Base-by-base conservation (phyloP, 495 filamentous ascomycete species). In the Rostrohypoxylon terebratum region DNA sequence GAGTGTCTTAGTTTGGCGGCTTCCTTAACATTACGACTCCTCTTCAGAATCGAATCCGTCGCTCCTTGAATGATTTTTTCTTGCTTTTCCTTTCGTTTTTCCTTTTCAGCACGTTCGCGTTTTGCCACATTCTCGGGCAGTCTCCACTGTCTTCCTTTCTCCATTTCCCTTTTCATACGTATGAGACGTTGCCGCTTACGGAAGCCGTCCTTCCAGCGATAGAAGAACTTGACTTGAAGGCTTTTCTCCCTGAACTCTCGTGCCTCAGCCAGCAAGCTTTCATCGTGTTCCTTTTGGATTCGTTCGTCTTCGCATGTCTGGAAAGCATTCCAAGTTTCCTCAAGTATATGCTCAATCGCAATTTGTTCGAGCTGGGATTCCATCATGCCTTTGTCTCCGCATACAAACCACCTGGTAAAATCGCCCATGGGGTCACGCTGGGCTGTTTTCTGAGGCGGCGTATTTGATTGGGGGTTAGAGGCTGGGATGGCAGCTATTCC, bases 351-450 rank as follows among this genome's bases (percentile, higher is more conserved):
- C 16, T 79, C 77, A n/a, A 86, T 74, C 1, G 78, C 75, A 34
- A 70, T 44, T 20, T 77, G 60, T 50, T 77, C 70, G 28, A 85
- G 79, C 21, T 70, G 45, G 9, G 80, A 64, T 18, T 81, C 79
- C 73, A 85, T 74, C 11, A 85, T 28, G 8, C 84, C 84, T n/a
- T 55, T 71, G 47, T 86, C 84, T 11, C 76, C 84, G 21, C 72
- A 67, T 57, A 84, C 82, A 40, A 81, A 83, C 84, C 84, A 86
- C n/a, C 76, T 77, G 16, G 83, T 77, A 11, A 86, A 80, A 38
- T 80, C 77, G 13, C 69, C 77, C 68, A 85, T 77, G 4, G 70
- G 59, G 47, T 86, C 81, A 3, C 59, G 66, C 20, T 75, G 28
- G 2, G 31, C 16, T 7, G 34, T 36, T 8, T 18, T 59, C n/a